Base-by-base conservation (phyloP, 1,284 basidiomycete genomes). In the Polyporus tsugae region DNA sequence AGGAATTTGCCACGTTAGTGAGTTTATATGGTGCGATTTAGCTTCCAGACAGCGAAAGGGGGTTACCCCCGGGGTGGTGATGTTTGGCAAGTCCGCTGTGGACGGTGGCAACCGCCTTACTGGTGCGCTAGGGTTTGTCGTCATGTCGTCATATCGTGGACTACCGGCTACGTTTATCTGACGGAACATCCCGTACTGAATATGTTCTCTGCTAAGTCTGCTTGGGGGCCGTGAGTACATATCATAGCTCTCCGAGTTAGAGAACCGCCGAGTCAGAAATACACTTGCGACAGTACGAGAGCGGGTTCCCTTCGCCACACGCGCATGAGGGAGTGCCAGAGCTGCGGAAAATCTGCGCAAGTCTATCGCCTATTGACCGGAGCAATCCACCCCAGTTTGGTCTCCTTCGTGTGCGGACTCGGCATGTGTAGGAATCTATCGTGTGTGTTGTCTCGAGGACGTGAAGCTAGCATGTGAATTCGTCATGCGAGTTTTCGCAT, bases 1-100 rank as follows among this genome's bases (percentile, higher is more conserved):
- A 17, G 22, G 80, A 4, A 76, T 74, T 44, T 82, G 80, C 22
- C 81, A 82, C 10, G 89, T 85, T 0, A 85, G 85, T 63, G 80
- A 84, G 67, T 98, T 98, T 55, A 15, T 55, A 35, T 55, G 52
- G 52, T 55, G 29, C 52, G 5, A 15, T 7, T 7, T 55, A 29
- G 15, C 52, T 55, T 55, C 52, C 52, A 35, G 52, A 22, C 52
- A 19, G 29, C 52, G 29, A 33, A 55, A 7, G 52, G 22, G 22
- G 46, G 46, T 33, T 55, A 29, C 15, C 52, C 11, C 6, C 11
- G 1, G 19, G 52, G 33, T 35, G 52, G 29, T 33, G 29, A 17
- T 33, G 25, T 33, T 15, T 55, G 52, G 10, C 41, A 6, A 19
- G 35, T 33, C 22, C 11, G 46, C 25, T 49, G 10, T 25, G 46